Evolutionary conservation across 2,329 filamentous ascomycete species (phyloP), one percentile per base, ranked within the genome.

Genomic region (Cyclaneusma minus): DNA sequence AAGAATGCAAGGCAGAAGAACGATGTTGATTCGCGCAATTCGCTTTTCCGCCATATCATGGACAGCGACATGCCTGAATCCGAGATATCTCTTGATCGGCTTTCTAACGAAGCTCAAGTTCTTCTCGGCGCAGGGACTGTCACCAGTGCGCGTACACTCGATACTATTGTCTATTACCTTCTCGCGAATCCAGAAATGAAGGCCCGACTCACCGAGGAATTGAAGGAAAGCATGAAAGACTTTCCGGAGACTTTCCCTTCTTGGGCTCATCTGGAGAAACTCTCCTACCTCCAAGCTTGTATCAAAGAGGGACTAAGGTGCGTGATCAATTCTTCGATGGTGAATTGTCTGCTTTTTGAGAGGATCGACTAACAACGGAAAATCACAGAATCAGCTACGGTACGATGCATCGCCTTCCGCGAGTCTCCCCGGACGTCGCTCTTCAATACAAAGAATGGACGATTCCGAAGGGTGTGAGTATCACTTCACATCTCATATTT

Each of bases 221-320:
- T 31, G 16, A 7, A 27, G 11, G 11, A 22, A 22, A 13, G 11
- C 14, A 22, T 22, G 12, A n/a, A n/a, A 6, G 21, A 22, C 6
- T n/a, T 7, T 6, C 14, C 21, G 6, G 7, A 12, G 6, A 13
- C 25, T 13, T n/a, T n/a, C n/a, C n/a, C n/a, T n/a, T n/a, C n/a
- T n/a, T 10, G 16, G 1, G 35, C 35, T 1, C 29, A 37, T 1
- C 44, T 56, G 1, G 52, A 56, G 30, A 38, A 42, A 22, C 39
- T 49, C 0, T 48, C 53, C 0, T 56, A 55, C 24, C 37, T 56
- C 0, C 37, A 43, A 16, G 51, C 48, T 3, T 45, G 55, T 3
- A 41, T 57, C 8, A 44, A 50, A 13, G 54, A 57, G 24, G 41
- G 45, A 1, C 29, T 57, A n/a, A n/a, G n/a, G n/a, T n/a, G n/a